Percentiles rank a stretch among this genome's conserved stretches.
These are phyloP conservation scores for Gaillardinia entomophila DNA, from an alignment of 805 yeast genomes.

Conservation along the genomic window DNA sequence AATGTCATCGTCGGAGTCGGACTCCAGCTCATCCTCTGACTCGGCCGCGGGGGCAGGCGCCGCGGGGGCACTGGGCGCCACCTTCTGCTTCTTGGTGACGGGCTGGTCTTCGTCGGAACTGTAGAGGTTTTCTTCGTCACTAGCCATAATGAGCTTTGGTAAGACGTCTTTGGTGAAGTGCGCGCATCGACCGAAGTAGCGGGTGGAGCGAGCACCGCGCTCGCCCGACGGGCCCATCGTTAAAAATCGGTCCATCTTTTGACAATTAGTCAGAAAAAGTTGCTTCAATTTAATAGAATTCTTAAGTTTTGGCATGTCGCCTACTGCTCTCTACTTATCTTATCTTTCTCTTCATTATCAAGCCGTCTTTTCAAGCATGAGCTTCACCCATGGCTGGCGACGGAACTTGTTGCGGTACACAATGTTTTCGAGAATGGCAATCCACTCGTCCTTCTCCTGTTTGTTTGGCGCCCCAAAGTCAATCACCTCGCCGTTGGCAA, in stretches of 20 bases:
- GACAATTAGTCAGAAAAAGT: no score
- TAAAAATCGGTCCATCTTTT: no score
- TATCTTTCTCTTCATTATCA: no score
- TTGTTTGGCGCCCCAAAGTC: slow-evolving; percentile 79
- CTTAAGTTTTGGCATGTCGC: no score
- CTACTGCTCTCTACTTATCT: no score
- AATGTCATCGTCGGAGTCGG: slow-evolving; percentile 60
- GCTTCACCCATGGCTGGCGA: slow-evolving; percentile 56
- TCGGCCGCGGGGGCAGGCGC: slow-evolving; percentile 9
- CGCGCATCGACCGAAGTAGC: no score
- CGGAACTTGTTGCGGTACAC: slow-evolving; percentile 51
- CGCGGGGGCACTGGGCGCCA: not conserved
- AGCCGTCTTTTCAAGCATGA: slow-evolving; percentile 32
- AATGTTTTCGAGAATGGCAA: slow-evolving; percentile 48
- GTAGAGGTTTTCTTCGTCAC: not conserved
- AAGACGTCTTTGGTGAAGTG: no score
- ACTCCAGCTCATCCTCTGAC: slow-evolving; percentile 40
- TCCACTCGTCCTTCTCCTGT: slow-evolving; percentile 62
- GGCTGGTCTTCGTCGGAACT: slow-evolving; percentile 8
- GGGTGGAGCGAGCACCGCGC: no score
- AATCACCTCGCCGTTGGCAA: slow-evolving; percentile 75
- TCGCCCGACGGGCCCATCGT: no score
- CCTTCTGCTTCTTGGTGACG: slow-evolving; percentile 6
- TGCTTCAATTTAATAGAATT: no score
- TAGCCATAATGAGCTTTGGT: no score